Percentiles rank a stretch among this genome's conserved stretches.
Conservation (phyloP, 257 asterid genomes). For the Jacaranda mimosifolia region DNA sequence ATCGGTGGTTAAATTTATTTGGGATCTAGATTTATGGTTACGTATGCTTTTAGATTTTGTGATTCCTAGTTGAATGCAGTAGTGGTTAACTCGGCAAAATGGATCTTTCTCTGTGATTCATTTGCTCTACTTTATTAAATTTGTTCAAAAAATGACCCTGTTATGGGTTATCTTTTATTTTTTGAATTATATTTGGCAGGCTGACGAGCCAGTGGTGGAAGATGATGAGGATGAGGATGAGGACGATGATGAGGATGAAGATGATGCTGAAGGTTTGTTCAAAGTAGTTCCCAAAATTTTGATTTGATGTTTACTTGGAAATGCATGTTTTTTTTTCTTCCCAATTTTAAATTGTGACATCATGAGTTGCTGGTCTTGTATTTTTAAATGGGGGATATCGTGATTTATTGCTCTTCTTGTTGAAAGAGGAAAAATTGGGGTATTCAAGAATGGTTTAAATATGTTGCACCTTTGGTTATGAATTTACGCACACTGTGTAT, state of each 20-base stretch:
- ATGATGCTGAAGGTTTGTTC: slow-evolving; percentile 44
- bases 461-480: background rate
- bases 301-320: background rate
- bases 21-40: slow-evolving; percentile 24
- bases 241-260: slow-evolving; percentile 44
- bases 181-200: slow-evolving; percentile 21
- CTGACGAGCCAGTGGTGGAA: slow-evolving; percentile 45
- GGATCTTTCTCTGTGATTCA: background rate
- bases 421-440: background rate
- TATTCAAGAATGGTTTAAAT: too few species aligned
- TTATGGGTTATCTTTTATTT: background rate
- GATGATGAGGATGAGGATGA: slow-evolving; percentile 49
- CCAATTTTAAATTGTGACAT: background rate
- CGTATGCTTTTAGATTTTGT: background rate
- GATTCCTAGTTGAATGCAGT: background rate
- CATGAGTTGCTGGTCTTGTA: background rate
- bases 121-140: background rate
- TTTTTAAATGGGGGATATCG: background rate
- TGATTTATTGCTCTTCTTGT: background rate
- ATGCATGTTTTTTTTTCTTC: background rate
- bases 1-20: background rate
- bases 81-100: background rate
- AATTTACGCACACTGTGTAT: background rate
- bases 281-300: background rate
- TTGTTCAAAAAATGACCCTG: background rate